Conservation (phyloP, 2,329 filamentous ascomycete genomes). For the Arthroderma sp. region DNA sequence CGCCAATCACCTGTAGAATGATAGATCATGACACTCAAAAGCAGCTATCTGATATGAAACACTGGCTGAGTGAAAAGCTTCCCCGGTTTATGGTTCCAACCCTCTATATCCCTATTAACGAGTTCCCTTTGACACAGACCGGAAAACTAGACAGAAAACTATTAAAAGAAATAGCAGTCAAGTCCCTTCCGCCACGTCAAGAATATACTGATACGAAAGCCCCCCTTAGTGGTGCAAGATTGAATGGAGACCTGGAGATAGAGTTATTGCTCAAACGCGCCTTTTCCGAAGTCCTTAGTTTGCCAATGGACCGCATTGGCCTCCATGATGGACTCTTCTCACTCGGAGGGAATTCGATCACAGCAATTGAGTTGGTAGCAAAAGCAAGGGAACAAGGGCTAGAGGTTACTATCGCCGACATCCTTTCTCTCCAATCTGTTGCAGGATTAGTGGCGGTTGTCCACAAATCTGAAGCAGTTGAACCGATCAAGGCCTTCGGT, state of each 20-base stretch:
- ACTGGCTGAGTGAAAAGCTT: slow-evolving; percentile 4
- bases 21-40: too few relatives aligned
- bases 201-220: too few relatives aligned
- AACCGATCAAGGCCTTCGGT: too few relatives aligned
- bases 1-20: background rate
- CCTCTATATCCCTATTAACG: slow-evolving; percentile 20
- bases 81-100: slow-evolving; percentile 25
- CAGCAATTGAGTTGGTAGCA: slow-evolving; percentile 39
- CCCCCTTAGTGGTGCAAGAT: too few relatives aligned
- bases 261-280: too few relatives aligned
- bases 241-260: too few relatives aligned
- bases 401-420: slow-evolving; percentile 41
- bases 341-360: slow-evolving; percentile 4
- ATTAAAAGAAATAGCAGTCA: too few relatives aligned
- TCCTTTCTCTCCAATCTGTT: slow-evolving; percentile 28
- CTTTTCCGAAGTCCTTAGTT: too few relatives aligned
- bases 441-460: too few relatives aligned
- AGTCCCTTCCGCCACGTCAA: too few relatives aligned
- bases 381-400: slow-evolving; percentile 38
- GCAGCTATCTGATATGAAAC: too few relatives aligned
- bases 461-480: too few relatives aligned
- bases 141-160: slow-evolving; percentile 1
- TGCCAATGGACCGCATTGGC: slow-evolving; percentile 31
- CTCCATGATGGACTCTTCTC: slow-evolving; percentile 43
- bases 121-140: background rate